Base-by-base conservation (phyloP, 768 basidiomycete genomes). In the Lactifluus subvellereus region DNA sequence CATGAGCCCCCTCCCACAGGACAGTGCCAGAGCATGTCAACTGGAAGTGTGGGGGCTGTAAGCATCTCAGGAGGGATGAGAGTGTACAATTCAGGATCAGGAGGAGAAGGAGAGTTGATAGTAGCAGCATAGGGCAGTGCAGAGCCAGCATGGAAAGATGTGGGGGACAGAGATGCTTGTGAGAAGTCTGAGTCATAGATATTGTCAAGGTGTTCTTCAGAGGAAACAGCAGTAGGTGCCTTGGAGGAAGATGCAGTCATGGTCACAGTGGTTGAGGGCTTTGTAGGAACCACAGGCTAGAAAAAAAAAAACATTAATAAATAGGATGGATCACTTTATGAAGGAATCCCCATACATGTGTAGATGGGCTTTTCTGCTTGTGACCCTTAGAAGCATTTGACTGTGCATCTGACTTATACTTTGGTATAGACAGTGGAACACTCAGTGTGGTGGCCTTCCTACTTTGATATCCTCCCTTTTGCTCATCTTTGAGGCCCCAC, bases 181-280 rank as follows among this genome's bases (percentile, higher is more conserved):
- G 81, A 82, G 69, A 86, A 86, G 67, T 87, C 85, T 0, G 81
- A 77, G 68, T 82, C 83, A 65, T 85, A 85, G 38, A 66, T 64
- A 1, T 53, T 53, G 8, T 37, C 64, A 5, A 20, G 9, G 14
- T 35, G 22, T 1, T 58, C 53, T 5, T 63, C 50, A 52, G 38
- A 20, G 38, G 20, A 18, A 35, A 18, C 2, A 13, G 22, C 45
- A 2, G 20, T 37, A 40, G 13, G 3, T 6, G 38, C 1, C n/a
- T 7, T 60, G 4, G 49, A 56, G n/a, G 48, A 43, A 8, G 27
- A 14, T 35, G 11, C 16, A 16, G 35, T 40, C n/a, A n/a, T n/a
- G n/a, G n/a, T n/a, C 0, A 13, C 8, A 5, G n/a, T 4, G 13
- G 14, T 8, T 42, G 22, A 22, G 45, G 22, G 22, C 47, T 48